Evolutionary conservation across 148 eudicot genomes (phyloP).

Genomic region (Fagopyrum homotropicum): DNA sequence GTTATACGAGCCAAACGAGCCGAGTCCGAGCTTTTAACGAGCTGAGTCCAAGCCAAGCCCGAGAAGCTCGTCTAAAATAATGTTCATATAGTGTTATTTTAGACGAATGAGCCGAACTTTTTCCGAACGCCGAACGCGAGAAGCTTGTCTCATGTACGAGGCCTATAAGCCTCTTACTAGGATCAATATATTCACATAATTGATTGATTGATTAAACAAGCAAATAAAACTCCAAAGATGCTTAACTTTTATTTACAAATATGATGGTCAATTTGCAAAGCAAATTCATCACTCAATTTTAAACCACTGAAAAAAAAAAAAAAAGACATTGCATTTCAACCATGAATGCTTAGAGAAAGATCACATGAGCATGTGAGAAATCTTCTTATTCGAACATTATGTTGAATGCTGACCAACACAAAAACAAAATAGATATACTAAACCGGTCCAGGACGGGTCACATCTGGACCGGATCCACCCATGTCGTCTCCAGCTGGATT

Average conservation of each 20-base stretch:
- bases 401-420: background rate
- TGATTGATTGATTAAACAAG: background rate
- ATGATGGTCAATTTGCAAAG: conserved; percentile 5
- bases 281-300: background rate
- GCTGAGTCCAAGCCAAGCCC: no score
- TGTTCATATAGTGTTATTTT: no score
- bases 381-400: conserved; percentile 3
- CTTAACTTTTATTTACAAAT: background rate
- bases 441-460: background rate
- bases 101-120: no score
- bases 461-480: conserved; percentile 32
- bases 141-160: no score
- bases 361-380: background rate
- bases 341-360: background rate
- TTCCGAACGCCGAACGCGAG: no score
- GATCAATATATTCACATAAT: background rate
- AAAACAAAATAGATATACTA: background rate
- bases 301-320: background rate
- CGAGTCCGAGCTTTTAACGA: no score
- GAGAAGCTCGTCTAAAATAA: no score
- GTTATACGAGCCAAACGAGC: no score
- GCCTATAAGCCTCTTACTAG: background rate
- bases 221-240: background rate
- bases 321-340: conserved; percentile 2
- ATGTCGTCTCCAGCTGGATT: conserved; percentile 37